Conservation (phyloP, 805 yeast genomes). For the Ogataea ganodermae region DNA sequence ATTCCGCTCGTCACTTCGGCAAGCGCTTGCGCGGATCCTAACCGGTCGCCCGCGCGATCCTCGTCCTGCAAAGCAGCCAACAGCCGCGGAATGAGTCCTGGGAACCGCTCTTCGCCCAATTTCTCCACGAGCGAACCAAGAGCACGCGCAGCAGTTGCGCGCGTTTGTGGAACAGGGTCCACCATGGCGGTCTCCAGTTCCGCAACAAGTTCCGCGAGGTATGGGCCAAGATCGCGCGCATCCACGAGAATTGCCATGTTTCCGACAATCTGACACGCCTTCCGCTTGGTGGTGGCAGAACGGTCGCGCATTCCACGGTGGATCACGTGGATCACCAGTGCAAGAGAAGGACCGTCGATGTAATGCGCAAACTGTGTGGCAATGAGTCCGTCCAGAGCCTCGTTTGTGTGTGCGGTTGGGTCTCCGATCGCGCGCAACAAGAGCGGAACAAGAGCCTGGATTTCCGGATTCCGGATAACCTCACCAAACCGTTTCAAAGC, state of each 20-base stretch:
- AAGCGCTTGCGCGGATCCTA: slow-evolving; percentile 96
- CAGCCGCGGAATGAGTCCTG: slow-evolving; percentile 81
- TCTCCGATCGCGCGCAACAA: slow-evolving; percentile 93
- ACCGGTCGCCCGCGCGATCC: slow-evolving; percentile 79
- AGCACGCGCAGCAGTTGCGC: slow-evolving; percentile 97
- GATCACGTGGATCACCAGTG: slow-evolving; percentile 89
- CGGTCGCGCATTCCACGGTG: slow-evolving; percentile 95
- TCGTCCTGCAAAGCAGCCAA: slow-evolving; percentile 77
- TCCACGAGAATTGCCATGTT: slow-evolving; percentile 97
- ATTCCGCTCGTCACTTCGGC: slow-evolving; percentile 93
- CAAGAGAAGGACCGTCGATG: slow-evolving; percentile 96
- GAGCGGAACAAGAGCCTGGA: slow-evolving; percentile 84
- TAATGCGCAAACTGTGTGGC: slow-evolving; percentile 95
- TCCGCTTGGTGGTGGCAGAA: slow-evolving; percentile 88
- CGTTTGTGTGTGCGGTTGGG: slow-evolving; percentile 88
- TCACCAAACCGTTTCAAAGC: slow-evolving; percentile 92
- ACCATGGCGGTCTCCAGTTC: slow-evolving; percentile 95
- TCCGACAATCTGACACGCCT: slow-evolving; percentile 97
- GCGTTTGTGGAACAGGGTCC: slow-evolving; percentile 95
- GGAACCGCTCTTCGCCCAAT: slow-evolving; percentile 94
- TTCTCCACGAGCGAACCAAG: slow-evolving; percentile 94
- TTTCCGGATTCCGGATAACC: slow-evolving; percentile 96
- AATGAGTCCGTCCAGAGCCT: slow-evolving; percentile 80
- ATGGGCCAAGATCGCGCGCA: slow-evolving; percentile 80
- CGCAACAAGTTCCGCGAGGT: slow-evolving; percentile 70